Base-by-base conservation (phyloP, 176 grass and related monocot genomes). In the Ensete ventricosum region DNA sequence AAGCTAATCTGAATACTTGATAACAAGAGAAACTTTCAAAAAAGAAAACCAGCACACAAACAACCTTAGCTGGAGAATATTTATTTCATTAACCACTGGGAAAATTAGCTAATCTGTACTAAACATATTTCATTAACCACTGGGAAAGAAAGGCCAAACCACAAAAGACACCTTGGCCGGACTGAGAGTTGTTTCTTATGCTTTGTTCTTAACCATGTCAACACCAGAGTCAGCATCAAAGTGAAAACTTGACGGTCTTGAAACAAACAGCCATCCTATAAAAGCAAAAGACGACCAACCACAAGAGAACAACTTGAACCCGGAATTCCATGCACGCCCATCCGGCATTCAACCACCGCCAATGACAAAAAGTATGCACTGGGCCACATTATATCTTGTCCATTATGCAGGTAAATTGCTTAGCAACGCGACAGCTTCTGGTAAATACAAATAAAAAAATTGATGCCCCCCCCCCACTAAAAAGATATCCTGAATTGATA, bases 361-460 rank as follows among this genome's bases (percentile, higher is more conserved):
- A 77, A 21, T 24, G 48, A 23, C 75, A 66, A 77, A 77, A 21
- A 66, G 19, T 50, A 52, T 14, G 43, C 67, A 21, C 34, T 43
- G 19, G 67, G 48, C 43, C 20, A 10, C 67, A 70, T 2, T 70
- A 8, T 11, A 49, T 29, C 26, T 49, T 69, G 16, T 48, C 14
- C 66, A 49, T 14, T 11, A 19, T 1, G n/a, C 16, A 11, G 25
- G 16, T n/a, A 51, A 50, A 34, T 43, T 20, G 29, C 9, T 70
- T 48, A 17, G 17, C 6, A 70, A 69, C 19, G 17, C 23, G 25
- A 50, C 67, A 67, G 29, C 2, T 29, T 67, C 7, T 43, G 24
- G 25, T 1, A 67, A 29, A 10, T 34, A 3, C 16, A 43, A 6
- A 6, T 43, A 6, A 43, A 43, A 43, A 43, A 6, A 43, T 43